phyloP scores from a whole-genome alignment of 371 early-diverging fungal genomes.

The Mortierella sp. region DNA sequence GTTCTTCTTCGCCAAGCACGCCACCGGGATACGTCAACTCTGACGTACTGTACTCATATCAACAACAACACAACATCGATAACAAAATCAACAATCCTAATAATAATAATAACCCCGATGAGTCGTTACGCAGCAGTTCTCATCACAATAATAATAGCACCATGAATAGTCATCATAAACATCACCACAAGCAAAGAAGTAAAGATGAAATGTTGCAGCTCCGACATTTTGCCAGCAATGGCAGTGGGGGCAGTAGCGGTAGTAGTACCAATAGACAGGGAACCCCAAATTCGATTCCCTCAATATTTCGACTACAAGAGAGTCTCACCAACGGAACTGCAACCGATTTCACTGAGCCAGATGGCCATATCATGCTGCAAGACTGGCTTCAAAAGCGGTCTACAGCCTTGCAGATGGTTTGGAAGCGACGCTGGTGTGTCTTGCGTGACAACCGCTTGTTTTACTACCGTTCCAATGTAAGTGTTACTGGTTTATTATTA shows the following conservation, averaged over 20 bases:
- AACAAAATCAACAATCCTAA: not conserved
- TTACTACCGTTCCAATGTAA: constrained; percentile 49
- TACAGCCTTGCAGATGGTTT: constrained; percentile 41
- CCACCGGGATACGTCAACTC: not conserved
- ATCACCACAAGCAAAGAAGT: not conserved
- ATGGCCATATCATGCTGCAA: constrained; percentile 29
- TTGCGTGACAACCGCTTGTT: constrained; percentile 38
- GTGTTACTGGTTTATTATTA: constrained; percentile 5
- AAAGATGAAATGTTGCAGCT: constrained; percentile 1
- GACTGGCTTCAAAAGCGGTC: constrained; percentile 57
- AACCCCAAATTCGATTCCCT: constrained; percentile 21
- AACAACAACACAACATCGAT: not conserved
- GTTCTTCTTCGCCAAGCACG: constrained; percentile 8
- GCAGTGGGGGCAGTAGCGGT: not conserved
- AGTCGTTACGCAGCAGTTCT: not conserved
- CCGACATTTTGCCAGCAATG: not conserved
- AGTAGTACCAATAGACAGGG: constrained; percentile 23
- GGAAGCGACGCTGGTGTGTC: constrained; percentile 56
- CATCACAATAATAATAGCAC: not conserved
- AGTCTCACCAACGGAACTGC: not conserved
- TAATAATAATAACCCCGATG: not conserved
- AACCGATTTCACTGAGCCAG: not conserved
- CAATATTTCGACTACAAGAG: constrained; percentile 15
- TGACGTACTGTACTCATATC: constrained; percentile 14
- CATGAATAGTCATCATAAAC: not conserved